Conservation (phyloP, 768 basidiomycete genomes). For the Leccinellum rugosiceps region DNA sequence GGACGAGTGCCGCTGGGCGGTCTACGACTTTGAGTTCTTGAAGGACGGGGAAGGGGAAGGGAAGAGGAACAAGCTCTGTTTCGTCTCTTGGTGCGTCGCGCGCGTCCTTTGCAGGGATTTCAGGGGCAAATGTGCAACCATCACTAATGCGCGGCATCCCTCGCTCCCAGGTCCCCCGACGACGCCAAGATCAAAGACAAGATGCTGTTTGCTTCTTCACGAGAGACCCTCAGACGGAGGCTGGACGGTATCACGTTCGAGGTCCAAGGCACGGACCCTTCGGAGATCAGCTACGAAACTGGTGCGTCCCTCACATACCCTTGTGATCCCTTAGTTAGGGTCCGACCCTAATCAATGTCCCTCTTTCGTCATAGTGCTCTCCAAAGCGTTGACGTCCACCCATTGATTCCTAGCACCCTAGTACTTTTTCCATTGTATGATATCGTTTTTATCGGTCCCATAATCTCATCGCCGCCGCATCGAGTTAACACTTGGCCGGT, state of each 20-base stretch:
- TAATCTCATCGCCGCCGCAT: background rate
- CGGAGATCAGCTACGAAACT: slow-evolving; percentile 67
- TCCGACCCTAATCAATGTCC: background rate
- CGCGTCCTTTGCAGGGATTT: background rate
- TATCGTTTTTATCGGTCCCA: background rate
- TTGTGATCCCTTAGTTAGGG: background rate
- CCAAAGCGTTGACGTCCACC: slow-evolving; percentile 16
- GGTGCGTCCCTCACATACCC: slow-evolving; percentile 47
- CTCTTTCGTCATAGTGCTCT: slow-evolving; percentile 10
- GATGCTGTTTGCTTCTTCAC: slow-evolving; percentile 92
- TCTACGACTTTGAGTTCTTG: slow-evolving; percentile 88
- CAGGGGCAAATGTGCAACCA: background rate
- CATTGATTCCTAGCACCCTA: slow-evolving; percentile 9
- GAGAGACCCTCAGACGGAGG: slow-evolving; percentile 67
- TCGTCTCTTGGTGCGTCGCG: slow-evolving; percentile 74
- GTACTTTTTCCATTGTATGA: background rate
- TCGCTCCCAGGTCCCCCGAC: slow-evolving; percentile 75
- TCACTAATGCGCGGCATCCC: background rate
- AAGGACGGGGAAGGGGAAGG: slow-evolving; percentile 44
- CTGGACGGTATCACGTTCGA: slow-evolving; percentile 78
- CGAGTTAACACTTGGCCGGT: background rate
- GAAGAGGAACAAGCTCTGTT: slow-evolving; percentile 82
- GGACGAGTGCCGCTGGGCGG: slow-evolving; percentile 78
- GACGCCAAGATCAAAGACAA: slow-evolving; percentile 81
- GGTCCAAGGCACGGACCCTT: slow-evolving; percentile 79